phyloP scores from a whole-genome alignment of 148 eudicot species.

The Rhododendron vialii region DNA sequence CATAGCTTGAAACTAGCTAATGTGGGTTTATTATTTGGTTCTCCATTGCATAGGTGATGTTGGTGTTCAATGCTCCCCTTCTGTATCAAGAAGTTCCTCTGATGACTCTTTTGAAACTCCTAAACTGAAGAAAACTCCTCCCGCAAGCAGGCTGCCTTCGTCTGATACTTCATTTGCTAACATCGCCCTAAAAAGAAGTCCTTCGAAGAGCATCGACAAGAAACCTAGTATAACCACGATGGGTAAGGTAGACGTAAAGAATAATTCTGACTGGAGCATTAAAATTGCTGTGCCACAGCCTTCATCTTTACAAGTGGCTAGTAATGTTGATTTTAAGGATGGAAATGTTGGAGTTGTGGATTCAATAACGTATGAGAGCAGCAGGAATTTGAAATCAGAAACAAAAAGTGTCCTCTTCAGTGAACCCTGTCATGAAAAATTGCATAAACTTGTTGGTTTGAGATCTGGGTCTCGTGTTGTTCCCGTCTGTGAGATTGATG shows the following conservation, averaged over 20 bases:
- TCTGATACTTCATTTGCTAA: constrained; percentile 23
- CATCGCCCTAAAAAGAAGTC: constrained; percentile 25
- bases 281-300: constrained; percentile 32
- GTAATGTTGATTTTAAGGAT: constrained; percentile 19
- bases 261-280: constrained; percentile 25
- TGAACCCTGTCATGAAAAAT: constrained; percentile 31
- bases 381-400: constrained; percentile 20
- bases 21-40: constrained; percentile 1
- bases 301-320: constrained; percentile 13
- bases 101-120: constrained; percentile 34
- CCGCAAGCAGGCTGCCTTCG: constrained; percentile 32
- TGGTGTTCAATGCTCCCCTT: constrained; percentile 33
- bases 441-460: constrained; percentile 23
- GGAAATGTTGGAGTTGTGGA: neutral
- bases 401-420: constrained; percentile 19
- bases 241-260: constrained; percentile 27
- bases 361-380: constrained; percentile 5
- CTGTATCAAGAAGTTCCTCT: constrained; percentile 28
- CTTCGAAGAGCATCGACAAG: constrained; percentile 16
- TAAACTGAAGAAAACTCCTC: constrained; percentile 37
- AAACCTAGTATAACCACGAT: constrained; percentile 23
- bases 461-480: constrained; percentile 49
- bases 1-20: neutral
- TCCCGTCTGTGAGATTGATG: constrained; percentile 40
- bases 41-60: constrained; percentile 34